Evolutionary conservation across 257 asterid species (phyloP).

Genomic region (Avicennia marina): DNA sequence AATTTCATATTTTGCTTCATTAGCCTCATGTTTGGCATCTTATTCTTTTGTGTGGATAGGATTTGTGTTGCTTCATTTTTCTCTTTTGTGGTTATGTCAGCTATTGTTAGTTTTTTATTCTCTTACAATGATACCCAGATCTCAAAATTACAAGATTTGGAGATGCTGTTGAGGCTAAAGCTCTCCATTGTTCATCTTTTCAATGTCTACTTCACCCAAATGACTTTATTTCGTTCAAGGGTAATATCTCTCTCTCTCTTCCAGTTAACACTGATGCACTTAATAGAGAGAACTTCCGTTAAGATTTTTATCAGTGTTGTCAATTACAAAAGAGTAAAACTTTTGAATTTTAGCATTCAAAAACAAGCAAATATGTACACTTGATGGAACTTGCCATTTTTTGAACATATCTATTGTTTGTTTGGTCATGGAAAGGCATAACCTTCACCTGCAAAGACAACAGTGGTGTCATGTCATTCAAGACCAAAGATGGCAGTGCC

Average conservation of each 20-base stretch:
- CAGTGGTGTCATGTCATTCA: neutral
- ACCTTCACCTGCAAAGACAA: neutral
- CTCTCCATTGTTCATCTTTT: conserved; percentile 55
- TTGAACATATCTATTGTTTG: too few species aligned
- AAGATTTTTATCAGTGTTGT: too few species aligned
- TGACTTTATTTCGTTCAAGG: conserved; percentile 42
- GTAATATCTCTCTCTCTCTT: conserved; percentile 26
- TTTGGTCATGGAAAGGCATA: neutral
- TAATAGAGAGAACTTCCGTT: too few species aligned
- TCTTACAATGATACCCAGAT: conserved; percentile 30
- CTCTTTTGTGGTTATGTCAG: neutral
- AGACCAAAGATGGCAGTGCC: neutral
- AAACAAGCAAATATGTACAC: too few species aligned
- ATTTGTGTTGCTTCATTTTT: neutral
- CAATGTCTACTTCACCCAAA: conserved; percentile 39
- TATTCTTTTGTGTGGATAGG: neutral
- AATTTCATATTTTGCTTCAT: neutral
- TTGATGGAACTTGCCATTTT: too few species aligned
- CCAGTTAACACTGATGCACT: too few species aligned
- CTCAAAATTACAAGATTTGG: conserved; percentile 54
- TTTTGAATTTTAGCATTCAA: too few species aligned
- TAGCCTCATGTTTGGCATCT: neutral
- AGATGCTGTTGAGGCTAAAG: conserved; percentile 61
- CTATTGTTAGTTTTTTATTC: neutral
- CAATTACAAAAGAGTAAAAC: too few species aligned